These are phyloP conservation scores for Lolium perenne DNA, from an alignment of 176 grass and related monocot species.

Conservation along the genomic window DNA sequence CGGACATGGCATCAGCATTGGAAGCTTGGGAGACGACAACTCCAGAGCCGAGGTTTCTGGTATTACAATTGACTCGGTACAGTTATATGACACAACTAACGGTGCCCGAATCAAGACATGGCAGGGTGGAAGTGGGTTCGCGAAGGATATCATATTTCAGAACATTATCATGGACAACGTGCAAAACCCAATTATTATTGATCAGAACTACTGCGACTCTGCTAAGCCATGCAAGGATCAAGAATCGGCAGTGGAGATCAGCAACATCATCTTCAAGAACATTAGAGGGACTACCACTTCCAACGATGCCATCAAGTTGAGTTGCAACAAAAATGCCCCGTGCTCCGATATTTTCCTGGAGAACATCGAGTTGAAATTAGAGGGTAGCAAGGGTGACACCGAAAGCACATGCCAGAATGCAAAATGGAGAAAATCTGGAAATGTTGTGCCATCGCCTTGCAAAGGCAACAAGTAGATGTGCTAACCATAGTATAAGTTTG, in stretches of 20 bases:
- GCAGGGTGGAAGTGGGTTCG: neutral
- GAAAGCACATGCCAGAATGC: neutral
- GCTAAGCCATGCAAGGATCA: neutral
- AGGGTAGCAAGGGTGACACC: neutral
- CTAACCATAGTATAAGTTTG: neutral
- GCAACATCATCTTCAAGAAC: neutral
- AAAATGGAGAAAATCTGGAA: neutral
- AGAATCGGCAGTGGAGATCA: neutral
- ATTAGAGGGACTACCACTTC: conserved; percentile 3
- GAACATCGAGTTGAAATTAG: neutral
- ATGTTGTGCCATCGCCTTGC: neutral
- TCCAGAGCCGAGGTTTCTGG: neutral
- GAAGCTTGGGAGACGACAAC: neutral
- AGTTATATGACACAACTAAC: neutral
- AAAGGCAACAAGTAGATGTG: neutral
- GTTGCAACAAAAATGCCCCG: neutral
- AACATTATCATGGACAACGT: neutral
- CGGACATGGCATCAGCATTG: neutral
- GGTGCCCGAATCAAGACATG: conserved; percentile 4
- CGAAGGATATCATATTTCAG: neutral
- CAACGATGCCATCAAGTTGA: neutral
- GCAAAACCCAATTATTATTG: neutral
- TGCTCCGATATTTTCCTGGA: neutral
- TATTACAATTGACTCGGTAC: neutral
- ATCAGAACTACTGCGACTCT: neutral